Evolutionary conservation across 2,329 filamentous ascomycete species (phyloP), one percentile per base, ranked within the genome.

Genomic region (Colletotrichum nymphaeae): DNA sequence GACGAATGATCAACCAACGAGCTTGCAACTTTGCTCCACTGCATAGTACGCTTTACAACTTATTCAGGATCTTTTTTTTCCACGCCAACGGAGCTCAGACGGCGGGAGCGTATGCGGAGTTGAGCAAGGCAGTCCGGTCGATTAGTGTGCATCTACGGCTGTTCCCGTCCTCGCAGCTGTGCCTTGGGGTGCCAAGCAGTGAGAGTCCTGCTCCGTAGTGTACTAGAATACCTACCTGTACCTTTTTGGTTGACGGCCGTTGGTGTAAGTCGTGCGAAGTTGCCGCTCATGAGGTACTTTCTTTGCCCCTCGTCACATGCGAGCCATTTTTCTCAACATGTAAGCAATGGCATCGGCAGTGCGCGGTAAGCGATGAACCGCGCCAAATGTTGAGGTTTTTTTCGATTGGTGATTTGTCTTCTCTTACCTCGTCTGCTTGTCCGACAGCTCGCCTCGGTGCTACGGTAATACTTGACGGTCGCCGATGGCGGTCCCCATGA

Each of bases 391-490:
- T 7, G 37, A 65, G 26, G 26, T 57, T 12, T 68, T 68, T 46
- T 30, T 9, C 28, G 4, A 46, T 22, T 42, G 22, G 19, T 53
- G 30, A 60, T 26, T 22, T 30, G 55, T 49, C 49, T 53, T 32
- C 24, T 22, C 37, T 22, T 64, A 60, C 53, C 35, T 55, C 30
- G 32, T 19, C 28, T 49, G 35, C 53, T 22, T 37, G 37, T 63
- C 70, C 70, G 59, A 72, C 53, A 59, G 26, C 59, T 73, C 46
- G 55, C 70, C 59, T 73, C 59, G 66, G 70, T 73, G 70, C 59
- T 73, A 69, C 70, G 70, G 66, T 69, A 46, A 64, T 72, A 72
- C 69, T 59, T 28, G 16, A 49, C 67, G 70, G 70, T 69, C 70
- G 70, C 70, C 70, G 70, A 70, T 64, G 66, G 59, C 55, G 66